Percentiles rank a stretch among this genome's conserved stretches.
Evolutionary conservation across 2,329 filamentous ascomycete species (phyloP).

Genomic region (Colletotrichum chrysophilum): DNA sequence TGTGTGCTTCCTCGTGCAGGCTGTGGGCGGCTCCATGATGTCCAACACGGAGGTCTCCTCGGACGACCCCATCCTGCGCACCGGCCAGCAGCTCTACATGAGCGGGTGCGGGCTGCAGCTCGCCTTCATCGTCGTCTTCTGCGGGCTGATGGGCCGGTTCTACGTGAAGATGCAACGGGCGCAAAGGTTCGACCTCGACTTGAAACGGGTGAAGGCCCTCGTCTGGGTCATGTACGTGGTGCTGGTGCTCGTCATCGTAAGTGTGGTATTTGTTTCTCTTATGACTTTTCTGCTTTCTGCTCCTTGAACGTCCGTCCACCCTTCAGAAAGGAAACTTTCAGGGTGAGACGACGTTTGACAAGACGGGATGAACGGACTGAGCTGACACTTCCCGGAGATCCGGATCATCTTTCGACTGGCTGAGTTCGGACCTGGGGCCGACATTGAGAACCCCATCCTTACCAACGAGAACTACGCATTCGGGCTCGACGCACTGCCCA

Average conservation of each 20-base stretch:
- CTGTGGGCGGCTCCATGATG: conserved; percentile 41
- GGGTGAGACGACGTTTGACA: neutral
- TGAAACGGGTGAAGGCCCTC: conserved; percentile 36
- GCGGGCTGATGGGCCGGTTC: conserved; percentile 38
- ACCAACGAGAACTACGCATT: conserved; percentile 58
- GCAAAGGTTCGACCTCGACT: conserved; percentile 24
- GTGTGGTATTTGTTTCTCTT: conserved; percentile 1
- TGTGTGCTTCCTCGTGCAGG: conserved; percentile 52
- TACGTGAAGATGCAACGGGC: conserved; percentile 31
- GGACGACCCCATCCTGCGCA: conserved; percentile 29
- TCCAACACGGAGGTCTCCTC: conserved; percentile 28
- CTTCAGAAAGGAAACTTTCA: neutral
- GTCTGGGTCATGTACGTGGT: conserved; percentile 37
- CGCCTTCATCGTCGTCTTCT: conserved; percentile 42
- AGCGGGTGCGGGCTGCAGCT: conserved; percentile 42
- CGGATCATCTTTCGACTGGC: conserved; percentile 66
- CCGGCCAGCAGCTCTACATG: conserved; percentile 44
- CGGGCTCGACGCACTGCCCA: conserved; percentile 58
- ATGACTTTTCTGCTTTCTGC: neutral
- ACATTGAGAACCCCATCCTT: conserved; percentile 47
- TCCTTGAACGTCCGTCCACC: neutral
- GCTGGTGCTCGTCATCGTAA: conserved; percentile 40
- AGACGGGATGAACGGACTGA: conserved; percentile 11
- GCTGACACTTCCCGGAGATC: conserved; percentile 34
- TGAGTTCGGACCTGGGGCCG: conserved; percentile 56